A percentile compares a stretch with the other conserved stretches of the same genome.
These are phyloP conservation scores for Didymella keratinophila DNA, from an alignment of 2,329 filamentous ascomycete species.

Conservation along the genomic window DNA sequence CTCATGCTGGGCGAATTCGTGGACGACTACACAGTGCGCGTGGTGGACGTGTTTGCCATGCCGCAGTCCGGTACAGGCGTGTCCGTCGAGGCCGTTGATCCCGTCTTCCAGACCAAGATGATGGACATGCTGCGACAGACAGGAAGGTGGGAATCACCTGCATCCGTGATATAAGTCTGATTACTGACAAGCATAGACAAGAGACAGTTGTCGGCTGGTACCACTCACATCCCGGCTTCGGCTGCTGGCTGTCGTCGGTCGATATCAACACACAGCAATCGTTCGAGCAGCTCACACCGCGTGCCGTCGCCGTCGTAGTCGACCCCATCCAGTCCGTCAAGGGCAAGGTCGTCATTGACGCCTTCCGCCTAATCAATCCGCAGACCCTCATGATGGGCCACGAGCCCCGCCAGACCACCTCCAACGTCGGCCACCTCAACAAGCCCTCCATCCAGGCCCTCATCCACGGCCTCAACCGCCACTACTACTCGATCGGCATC, in stretches of 20 bases:
- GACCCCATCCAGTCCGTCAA: constrained; percentile 99
- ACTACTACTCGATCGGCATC: constrained; percentile 99
- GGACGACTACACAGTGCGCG: constrained; percentile 97
- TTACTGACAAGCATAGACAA: constrained; percentile 60
- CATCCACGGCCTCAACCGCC: constrained; percentile 95
- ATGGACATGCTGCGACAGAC: constrained; percentile 99
- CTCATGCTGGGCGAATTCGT: constrained; percentile 99
- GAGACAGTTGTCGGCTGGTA: constrained; percentile 99
- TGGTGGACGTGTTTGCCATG: constrained; percentile 99
- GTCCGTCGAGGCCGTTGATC: constrained; percentile 96
- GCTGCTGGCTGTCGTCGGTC: constrained; percentile 98
- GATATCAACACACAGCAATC: constrained; percentile 99
- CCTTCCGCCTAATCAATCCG: constrained; percentile 97
- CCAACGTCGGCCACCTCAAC: constrained; percentile 96
- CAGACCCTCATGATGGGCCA: constrained; percentile 98
- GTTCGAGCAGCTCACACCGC: constrained; percentile 97
- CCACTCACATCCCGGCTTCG: constrained; percentile 98
- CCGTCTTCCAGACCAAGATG: constrained; percentile 99
- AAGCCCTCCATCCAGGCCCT: constrained; percentile 99
- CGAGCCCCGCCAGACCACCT: constrained; percentile 96
- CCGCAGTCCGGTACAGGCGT: constrained; percentile 98
- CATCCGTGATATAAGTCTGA: background rate
- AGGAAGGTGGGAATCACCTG: constrained; percentile 59
- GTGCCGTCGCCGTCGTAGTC: constrained; percentile 96
- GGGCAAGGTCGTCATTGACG: constrained; percentile 99